These are phyloP conservation scores for Colletotrichum abscissum DNA, from an alignment of 2,329 filamentous ascomycete species.

Conservation along the genomic window DNA sequence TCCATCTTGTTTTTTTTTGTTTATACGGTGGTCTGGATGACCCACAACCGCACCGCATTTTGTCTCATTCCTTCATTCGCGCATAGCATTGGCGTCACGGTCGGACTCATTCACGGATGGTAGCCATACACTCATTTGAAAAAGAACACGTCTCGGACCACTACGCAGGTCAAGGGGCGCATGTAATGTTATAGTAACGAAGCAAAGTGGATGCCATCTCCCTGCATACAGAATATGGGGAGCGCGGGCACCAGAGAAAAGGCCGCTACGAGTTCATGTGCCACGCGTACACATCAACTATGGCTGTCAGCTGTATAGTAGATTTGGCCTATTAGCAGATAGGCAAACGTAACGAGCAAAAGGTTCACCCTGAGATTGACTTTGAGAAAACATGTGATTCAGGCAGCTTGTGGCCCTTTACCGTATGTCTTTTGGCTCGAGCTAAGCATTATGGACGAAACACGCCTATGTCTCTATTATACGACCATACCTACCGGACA, in stretches of 20 bases:
- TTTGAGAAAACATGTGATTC: not conserved
- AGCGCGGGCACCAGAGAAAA: not conserved
- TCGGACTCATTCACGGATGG: slow-evolving; percentile 24
- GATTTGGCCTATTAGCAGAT: slow-evolving; percentile 16
- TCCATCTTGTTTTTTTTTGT: not conserved
- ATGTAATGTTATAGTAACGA: slow-evolving; percentile 30
- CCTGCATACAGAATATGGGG: slow-evolving; percentile 24
- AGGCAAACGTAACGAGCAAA: slow-evolving; percentile 17
- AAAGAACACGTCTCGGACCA: slow-evolving; percentile 4
- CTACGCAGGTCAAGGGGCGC: slow-evolving; percentile 10
- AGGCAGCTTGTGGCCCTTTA: not conserved
- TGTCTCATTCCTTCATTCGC: slow-evolving; percentile 20
- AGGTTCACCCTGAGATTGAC: not conserved
- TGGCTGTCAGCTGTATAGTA: slow-evolving; percentile 23
- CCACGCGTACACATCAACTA: slow-evolving; percentile 14
- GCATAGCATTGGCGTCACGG: slow-evolving; percentile 36
- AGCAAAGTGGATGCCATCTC: slow-evolving; percentile 23
- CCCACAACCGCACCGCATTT: slow-evolving; percentile 15
- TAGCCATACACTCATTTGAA: slow-evolving; percentile 33
- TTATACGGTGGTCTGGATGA: slow-evolving; percentile 17
- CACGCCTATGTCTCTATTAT: not conserved
- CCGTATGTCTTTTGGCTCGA: not conserved
- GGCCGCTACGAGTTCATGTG: slow-evolving; percentile 21
- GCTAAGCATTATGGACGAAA: not conserved
- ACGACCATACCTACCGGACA: too few relatives aligned